A percentile compares a stretch with the other conserved stretches of the same genome.
These are phyloP conservation scores for Poteriospumella lacustris DNA, from an alignment of 108 stramenopile genomes.

Conservation along the genomic window DNA sequence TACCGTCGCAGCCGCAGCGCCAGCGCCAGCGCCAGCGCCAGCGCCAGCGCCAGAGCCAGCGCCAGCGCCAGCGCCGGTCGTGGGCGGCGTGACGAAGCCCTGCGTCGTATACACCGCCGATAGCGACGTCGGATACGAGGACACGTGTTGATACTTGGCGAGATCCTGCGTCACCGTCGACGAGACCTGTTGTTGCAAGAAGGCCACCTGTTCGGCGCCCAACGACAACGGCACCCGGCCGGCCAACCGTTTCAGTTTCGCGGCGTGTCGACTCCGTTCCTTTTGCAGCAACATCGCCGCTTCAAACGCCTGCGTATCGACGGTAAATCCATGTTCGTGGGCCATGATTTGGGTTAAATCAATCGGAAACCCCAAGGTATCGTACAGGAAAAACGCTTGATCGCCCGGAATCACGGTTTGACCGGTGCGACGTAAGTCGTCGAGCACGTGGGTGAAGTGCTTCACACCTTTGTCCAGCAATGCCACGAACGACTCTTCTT, in stretches of 20 bases:
- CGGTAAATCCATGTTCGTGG: conserved; percentile 34
- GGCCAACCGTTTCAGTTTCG: not conserved
- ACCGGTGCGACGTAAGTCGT: conserved; percentile 22
- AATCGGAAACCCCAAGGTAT: conserved; percentile 52
- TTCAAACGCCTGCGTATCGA: conserved; percentile 34
- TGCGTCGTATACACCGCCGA: too few relatives aligned
- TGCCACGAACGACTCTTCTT: conserved; percentile 45
- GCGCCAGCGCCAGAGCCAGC: too few relatives aligned
- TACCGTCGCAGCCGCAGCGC: too few relatives aligned
- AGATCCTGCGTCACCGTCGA: not conserved
- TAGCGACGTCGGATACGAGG: too few relatives aligned
- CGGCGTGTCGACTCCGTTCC: conserved; percentile 35
- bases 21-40: too few relatives aligned
- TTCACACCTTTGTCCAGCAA: conserved; percentile 47
- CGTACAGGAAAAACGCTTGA: conserved; percentile 47
- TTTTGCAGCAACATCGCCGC: conserved; percentile 36
- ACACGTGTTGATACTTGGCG: conserved; percentile 21
- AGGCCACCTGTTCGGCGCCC: not conserved
- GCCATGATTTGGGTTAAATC: conserved; percentile 51
- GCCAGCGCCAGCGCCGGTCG: too few relatives aligned
- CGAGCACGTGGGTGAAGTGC: conserved; percentile 41
- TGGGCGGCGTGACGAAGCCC: too few relatives aligned
- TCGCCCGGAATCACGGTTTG: conserved; percentile 36
- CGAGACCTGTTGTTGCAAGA: not conserved
- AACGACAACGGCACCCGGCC: conserved; percentile 17